Conservation (phyloP, 2,329 filamentous ascomycete species). For the Ophiostoma montium region DNA sequence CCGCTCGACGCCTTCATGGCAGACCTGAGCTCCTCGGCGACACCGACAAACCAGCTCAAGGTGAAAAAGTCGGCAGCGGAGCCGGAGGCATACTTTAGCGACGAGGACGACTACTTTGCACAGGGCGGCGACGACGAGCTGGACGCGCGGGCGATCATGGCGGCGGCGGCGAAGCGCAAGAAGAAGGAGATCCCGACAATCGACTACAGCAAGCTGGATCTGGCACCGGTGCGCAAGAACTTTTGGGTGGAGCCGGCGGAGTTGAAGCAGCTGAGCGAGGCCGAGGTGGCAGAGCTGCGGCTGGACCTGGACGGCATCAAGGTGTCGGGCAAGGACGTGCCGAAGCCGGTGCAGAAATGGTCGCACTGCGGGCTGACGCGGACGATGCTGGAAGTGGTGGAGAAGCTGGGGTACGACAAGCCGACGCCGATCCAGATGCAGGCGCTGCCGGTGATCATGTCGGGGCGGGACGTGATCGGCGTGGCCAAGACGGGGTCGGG, state of each 20-base stretch:
- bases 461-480: constrained; percentile 85
- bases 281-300: constrained; percentile 67
- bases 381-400: constrained; percentile 75
- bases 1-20: constrained; percentile 97
- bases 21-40: constrained; percentile 37
- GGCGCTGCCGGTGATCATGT: constrained; percentile 89
- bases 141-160: constrained; percentile 34
- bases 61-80: constrained; percentile 43
- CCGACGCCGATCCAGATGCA: constrained; percentile 93
- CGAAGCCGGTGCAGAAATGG: constrained; percentile 92
- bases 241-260: constrained; percentile 91
- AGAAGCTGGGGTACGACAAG: constrained; percentile 66
- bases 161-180: constrained; percentile 54
- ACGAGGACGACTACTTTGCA: constrained; percentile 60
- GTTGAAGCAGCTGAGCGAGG: constrained; percentile 67
- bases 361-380: constrained; percentile 84
- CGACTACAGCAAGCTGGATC: constrained; percentile 74
- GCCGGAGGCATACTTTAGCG: constrained; percentile 77
- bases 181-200: constrained; percentile 89
- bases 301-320: constrained; percentile 92
- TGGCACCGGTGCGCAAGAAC: constrained; percentile 78
- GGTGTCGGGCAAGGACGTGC: constrained; percentile 73
- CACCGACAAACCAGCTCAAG: constrained; percentile 15
- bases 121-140: constrained; percentile 31
- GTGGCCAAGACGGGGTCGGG: constrained; percentile 96